Percentiles rank a stretch among this genome's conserved stretches.
phyloP scores from a whole-genome alignment of 139 green algal species.

The Asterochloris erici region DNA sequence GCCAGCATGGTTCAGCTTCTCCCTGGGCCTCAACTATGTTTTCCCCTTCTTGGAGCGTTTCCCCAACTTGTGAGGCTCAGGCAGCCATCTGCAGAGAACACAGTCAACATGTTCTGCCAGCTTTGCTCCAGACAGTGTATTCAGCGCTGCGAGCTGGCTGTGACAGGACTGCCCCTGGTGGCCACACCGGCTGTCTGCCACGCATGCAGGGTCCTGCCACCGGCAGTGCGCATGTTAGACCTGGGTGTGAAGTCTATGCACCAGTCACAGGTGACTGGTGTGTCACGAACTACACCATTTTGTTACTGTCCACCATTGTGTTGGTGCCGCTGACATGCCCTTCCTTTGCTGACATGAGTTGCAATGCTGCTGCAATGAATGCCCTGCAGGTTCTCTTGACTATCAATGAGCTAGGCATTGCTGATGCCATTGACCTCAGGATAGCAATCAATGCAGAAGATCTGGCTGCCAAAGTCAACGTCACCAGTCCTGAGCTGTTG shows the following conservation, averaged over 20 bases:
- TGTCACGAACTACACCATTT: too few relatives aligned
- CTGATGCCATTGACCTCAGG: slow-evolving; percentile 5
- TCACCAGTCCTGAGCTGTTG: neutral
- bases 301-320: too few relatives aligned
- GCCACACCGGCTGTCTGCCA: neutral
- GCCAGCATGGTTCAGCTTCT: too few relatives aligned
- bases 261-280: neutral
- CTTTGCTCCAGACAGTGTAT: neutral
- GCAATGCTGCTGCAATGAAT: too few relatives aligned
- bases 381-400: neutral
- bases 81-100: neutral
- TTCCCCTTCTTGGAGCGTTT: slow-evolving; percentile 5
- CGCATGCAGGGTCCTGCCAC: neutral
- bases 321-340: too few relatives aligned
- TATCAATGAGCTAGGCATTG: slow-evolving; percentile 2
- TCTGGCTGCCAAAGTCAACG: neutral
- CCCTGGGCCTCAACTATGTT: neutral
- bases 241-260: neutral
- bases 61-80: neutral
- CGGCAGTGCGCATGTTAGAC: slow-evolving; percentile 1
- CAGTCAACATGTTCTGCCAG: neutral
- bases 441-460: slow-evolving; percentile 7
- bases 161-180: neutral
- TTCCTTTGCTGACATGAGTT: too few relatives aligned
- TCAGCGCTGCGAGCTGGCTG: too few relatives aligned